Evolutionary conservation across 352 stramenopile genomes (phyloP), one percentile per base, ranked within the genome.

Genomic region (Pythium brachiatum): DNA sequence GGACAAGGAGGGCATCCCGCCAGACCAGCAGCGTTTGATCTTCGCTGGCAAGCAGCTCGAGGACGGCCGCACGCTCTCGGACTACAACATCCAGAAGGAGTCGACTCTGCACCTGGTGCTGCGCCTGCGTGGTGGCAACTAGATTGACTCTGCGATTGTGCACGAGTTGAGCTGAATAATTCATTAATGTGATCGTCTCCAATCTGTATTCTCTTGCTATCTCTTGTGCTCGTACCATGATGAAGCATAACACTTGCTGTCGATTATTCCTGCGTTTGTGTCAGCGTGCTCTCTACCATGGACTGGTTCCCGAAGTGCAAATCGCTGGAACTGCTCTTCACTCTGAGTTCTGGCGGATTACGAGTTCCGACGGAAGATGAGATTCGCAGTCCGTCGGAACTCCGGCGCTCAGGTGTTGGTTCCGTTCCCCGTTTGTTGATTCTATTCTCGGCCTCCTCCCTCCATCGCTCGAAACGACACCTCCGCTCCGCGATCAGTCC

Each of bases 31-130:
- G 70, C 79, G 94, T 43, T 56, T 70, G 63, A 70, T 70, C 63
- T 70, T 70, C 26, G 63, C 63, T 41, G 63, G 63, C 56, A 70
- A 70, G 63, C 63, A 70, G 63, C 63, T 70, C 15, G 63, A 70
- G 52, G 63, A 70, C 21, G 63, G 63, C 56, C 63, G 63, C 50
- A 65, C 56, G n/a, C 63, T 70, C 12, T 70, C 63, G 63, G 63
- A 70, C 63, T 70, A 70, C 63, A 70, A 70, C 63, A 70, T 70
- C 63, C 63, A 70, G 63, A 70, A 70, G 57, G 96, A 99, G 79
- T 98, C 91, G 36, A 99, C 96, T 60, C 80, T 99, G 36, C 95
- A 99, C 83, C 76, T 99, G 69, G 96, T 98, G 62, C 76, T 99
- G 41, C 90, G 96, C 61, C 89, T 98, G 57, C 90, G 95, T 78